Evolutionary conservation across 257 asterid species (phyloP).

Genomic region (Ajuga chamaepitys): DNA sequence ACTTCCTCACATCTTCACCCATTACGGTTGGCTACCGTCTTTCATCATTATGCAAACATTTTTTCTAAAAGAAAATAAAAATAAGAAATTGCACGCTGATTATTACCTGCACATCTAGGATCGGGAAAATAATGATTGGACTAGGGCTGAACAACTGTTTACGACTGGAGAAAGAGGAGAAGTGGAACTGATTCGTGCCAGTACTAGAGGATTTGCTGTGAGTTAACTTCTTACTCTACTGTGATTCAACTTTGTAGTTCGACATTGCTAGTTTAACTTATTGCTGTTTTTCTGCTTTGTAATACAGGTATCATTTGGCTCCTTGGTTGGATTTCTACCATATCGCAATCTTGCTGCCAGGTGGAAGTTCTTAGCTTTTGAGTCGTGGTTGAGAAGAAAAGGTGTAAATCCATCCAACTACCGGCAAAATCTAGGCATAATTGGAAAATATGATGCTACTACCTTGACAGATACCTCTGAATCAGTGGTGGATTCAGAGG

Average conservation of each 20-base stretch:
- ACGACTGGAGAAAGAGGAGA: conserved; percentile 64
- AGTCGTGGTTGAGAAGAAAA: conserved; percentile 88
- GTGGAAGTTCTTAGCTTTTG: conserved; percentile 93
- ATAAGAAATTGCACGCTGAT: conserved; percentile 25
- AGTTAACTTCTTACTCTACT: conserved; percentile 23
- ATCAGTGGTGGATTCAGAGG: conserved; percentile 23
- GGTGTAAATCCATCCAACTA: conserved; percentile 76
- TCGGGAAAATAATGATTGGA: conserved; percentile 73
- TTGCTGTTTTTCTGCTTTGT: conserved; percentile 14
- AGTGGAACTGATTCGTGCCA: conserved; percentile 76
- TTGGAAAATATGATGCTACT: conserved; percentile 58
- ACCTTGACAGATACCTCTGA: conserved; percentile 33
- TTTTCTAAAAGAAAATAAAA: neutral
- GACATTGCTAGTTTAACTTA: neutral
- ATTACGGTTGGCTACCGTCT: conserved; percentile 41
- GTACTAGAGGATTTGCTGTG: conserved; percentile 87
- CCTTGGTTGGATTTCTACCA: conserved; percentile 88
- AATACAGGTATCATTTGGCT: conserved; percentile 79
- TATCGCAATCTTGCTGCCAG: conserved; percentile 85
- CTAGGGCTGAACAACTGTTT: conserved; percentile 58
- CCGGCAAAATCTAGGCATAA: conserved; percentile 72
- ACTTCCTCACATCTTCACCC: conserved; percentile 39
- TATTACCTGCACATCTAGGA: conserved; percentile 40
- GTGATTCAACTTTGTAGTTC: conserved; percentile 8
- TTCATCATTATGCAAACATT: neutral